phyloP scores from a whole-genome alignment of 208 protist species.

The Spongospora subterranea region DNA sequence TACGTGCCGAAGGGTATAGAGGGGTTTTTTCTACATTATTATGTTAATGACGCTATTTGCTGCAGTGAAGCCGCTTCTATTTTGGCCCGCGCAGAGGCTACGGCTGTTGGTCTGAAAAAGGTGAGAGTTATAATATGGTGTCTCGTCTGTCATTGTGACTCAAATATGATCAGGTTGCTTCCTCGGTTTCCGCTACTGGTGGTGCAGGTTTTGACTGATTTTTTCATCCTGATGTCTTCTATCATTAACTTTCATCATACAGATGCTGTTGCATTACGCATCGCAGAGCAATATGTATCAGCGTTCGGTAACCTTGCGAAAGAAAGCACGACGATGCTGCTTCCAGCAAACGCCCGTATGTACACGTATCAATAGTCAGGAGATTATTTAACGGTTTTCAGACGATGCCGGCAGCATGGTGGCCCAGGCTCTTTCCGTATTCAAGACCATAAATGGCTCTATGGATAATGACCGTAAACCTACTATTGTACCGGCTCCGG shows the following conservation, averaged over 20 bases:
- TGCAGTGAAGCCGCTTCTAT: conserved; percentile 28
- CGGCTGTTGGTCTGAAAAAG: conserved; percentile 19
- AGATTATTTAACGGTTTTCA: background rate
- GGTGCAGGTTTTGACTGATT: background rate
- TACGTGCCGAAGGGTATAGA: conserved; percentile 28
- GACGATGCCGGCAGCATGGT: conserved; percentile 85
- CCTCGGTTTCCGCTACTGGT: background rate
- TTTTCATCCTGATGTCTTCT: background rate
- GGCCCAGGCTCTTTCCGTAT: conserved; percentile 85
- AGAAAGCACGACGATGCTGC: conserved; percentile 87
- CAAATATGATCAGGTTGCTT: background rate
- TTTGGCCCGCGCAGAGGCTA: conserved; percentile 37
- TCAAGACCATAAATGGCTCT: conserved; percentile 54
- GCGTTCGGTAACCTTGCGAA: conserved; percentile 85
- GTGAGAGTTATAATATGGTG: background rate
- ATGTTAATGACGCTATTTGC: background rate
- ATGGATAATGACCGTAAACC: background rate
- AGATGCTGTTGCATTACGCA: conserved; percentile 82
- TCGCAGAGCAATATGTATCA: conserved; percentile 88
- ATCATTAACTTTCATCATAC: background rate
- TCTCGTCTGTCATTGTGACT: conserved; percentile 59
- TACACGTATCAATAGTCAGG: background rate
- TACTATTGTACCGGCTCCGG: background rate
- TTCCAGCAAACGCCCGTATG: conserved; percentile 82
- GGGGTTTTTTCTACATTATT: background rate